Percentiles rank a stretch among this genome's conserved stretches.
These are phyloP conservation scores for Capsella bursapastoris DNA, from an alignment of 345 rosid species.

Conservation along the genomic window DNA sequence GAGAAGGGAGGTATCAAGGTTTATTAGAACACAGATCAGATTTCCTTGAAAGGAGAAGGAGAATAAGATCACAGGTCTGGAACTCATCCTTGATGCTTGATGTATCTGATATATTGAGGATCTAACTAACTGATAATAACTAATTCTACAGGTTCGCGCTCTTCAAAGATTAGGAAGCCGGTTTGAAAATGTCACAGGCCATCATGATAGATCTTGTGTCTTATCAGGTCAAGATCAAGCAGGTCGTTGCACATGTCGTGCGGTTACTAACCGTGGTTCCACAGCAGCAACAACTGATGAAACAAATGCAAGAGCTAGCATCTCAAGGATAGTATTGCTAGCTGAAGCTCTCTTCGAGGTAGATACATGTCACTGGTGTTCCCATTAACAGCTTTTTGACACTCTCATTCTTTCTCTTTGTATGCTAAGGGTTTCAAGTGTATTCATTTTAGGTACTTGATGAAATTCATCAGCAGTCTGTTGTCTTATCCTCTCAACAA, in stretches of 20 bases:
- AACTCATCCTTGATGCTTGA: neutral
- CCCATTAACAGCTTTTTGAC: neutral
- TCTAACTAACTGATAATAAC: slow-evolving; percentile 26
- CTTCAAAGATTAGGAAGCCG: slow-evolving; percentile 94
- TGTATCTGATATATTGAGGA: slow-evolving; percentile 9
- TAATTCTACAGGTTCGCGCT: slow-evolving; percentile 72
- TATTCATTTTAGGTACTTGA: slow-evolving; percentile 78
- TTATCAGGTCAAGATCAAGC: slow-evolving; percentile 84
- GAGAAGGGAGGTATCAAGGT: slow-evolving; percentile 85
- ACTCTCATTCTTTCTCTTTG: neutral
- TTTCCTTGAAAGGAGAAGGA: slow-evolving; percentile 90
- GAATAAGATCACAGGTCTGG: slow-evolving; percentile 96
- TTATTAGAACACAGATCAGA: slow-evolving; percentile 84
- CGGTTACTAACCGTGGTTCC: slow-evolving; percentile 53
- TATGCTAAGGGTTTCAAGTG: slow-evolving; percentile 45
- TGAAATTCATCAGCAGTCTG: slow-evolving; percentile 99
- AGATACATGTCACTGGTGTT: slow-evolving; percentile 6
- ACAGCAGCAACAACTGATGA: slow-evolving; percentile 55
- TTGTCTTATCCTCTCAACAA: slow-evolving; percentile 85
- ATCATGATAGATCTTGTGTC: slow-evolving; percentile 90
- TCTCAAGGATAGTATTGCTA: slow-evolving; percentile 95
- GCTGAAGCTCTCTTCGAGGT: slow-evolving; percentile 99
- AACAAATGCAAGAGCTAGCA: slow-evolving; percentile 85
- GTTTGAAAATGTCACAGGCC: slow-evolving; percentile 85
- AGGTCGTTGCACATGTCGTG: slow-evolving; percentile 83